These are phyloP conservation scores for Penicillium griseofulvum DNA, from an alignment of 2,329 filamentous ascomycete species.

Conservation along the genomic window DNA sequence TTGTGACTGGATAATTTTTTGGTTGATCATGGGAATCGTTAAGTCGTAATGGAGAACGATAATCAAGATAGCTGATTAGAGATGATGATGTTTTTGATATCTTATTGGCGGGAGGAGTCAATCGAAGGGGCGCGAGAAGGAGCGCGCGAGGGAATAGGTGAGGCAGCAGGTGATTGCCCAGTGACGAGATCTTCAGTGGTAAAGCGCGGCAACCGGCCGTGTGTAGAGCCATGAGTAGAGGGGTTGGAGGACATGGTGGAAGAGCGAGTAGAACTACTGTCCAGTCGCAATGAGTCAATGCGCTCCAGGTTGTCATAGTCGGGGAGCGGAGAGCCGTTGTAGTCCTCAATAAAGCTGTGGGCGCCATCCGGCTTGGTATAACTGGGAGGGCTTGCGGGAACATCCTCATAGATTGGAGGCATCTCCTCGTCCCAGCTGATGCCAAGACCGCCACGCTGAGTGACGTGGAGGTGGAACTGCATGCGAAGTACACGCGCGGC, in stretches of 20 bases:
- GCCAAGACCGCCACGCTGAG: slow-evolving; percentile 78
- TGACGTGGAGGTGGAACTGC: slow-evolving; percentile 81
- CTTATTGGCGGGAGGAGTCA: slow-evolving; percentile 19
- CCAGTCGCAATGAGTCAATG: slow-evolving; percentile 38
- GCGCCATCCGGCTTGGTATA: slow-evolving; percentile 51
- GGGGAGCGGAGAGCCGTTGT: slow-evolving; percentile 44
- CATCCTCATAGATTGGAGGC: slow-evolving; percentile 89
- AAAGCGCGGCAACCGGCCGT: slow-evolving; percentile 25
- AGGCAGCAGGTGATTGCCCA: slow-evolving; percentile 17
- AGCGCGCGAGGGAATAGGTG: slow-evolving; percentile 16
- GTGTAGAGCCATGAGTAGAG: slow-evolving; percentile 24
- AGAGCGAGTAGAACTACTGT: slow-evolving; percentile 33
- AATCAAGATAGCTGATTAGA: slow-evolving; percentile 2
- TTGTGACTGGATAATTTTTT: background rate
- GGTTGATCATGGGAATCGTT: slow-evolving; percentile 5
- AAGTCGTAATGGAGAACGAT: slow-evolving; percentile 6
- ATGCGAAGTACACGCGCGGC: slow-evolving; percentile 88
- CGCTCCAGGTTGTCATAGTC: slow-evolving; percentile 50
- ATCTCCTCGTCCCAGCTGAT: slow-evolving; percentile 97
- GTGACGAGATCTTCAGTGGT: slow-evolving; percentile 34
- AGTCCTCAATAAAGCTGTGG: slow-evolving; percentile 47
- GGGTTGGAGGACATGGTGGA: slow-evolving; percentile 30
- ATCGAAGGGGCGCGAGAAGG: slow-evolving; percentile 20
- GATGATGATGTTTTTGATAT: background rate
- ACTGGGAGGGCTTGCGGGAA: slow-evolving; percentile 77